Evolutionary conservation across 2,329 filamentous ascomycete genomes (phyloP).

Genomic region (Truncatella angustata): DNA sequence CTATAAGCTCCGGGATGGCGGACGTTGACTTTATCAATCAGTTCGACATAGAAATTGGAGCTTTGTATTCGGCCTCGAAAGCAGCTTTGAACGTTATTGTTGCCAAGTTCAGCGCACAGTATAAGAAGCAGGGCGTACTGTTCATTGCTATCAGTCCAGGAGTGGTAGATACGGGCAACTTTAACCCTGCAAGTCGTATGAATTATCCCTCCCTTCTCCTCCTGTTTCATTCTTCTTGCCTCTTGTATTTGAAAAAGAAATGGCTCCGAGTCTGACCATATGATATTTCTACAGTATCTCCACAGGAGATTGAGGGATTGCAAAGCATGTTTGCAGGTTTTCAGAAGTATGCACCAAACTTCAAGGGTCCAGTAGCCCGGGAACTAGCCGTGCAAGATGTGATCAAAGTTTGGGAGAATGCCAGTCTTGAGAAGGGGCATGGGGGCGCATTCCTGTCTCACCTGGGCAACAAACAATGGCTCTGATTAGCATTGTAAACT

Average conservation of each 20-base stretch:
- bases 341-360: slow-evolving; percentile 22
- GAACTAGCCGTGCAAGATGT: slow-evolving; percentile 20
- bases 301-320: neutral
- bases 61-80: slow-evolving; percentile 44
- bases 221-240: too few species aligned
- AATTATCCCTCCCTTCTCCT: neutral
- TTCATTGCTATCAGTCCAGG: slow-evolving; percentile 45
- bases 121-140: slow-evolving; percentile 41
- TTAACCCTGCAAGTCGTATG: too few species aligned
- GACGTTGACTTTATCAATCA: slow-evolving; percentile 34
- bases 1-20: slow-evolving; percentile 46
- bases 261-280: too few species aligned
- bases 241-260: too few species aligned
- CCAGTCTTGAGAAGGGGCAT: slow-evolving; percentile 24
- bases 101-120: slow-evolving; percentile 41
- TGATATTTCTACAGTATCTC: neutral
- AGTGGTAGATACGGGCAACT: slow-evolving; percentile 29
- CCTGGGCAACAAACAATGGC: slow-evolving; percentile 50
- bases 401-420: slow-evolving; percentile 19
- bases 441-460: slow-evolving; percentile 55
- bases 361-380: slow-evolving; percentile 18
- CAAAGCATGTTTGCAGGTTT: slow-evolving; percentile 18
- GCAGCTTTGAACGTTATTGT: slow-evolving; percentile 18
- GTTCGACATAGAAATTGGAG: slow-evolving; percentile 26
- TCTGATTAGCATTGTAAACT: too few species aligned